Evolutionary conservation across 2,329 filamentous ascomycete genomes (phyloP), one percentile per base, ranked within the genome.

Genomic region (Aspergillus costaricaensis): DNA sequence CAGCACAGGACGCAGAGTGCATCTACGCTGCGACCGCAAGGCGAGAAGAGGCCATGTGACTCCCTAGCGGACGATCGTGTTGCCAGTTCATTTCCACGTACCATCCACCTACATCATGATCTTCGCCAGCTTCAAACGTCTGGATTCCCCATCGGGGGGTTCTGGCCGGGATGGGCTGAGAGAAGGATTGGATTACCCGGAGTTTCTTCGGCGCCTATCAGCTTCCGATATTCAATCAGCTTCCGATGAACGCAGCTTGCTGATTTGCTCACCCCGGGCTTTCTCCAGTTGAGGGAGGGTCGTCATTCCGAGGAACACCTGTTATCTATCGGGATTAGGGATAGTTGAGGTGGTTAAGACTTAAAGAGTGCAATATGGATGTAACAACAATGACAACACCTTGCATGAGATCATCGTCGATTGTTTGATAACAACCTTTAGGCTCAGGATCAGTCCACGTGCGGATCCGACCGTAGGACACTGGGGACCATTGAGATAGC

Each of bases 21-120:
- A 41, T 39, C 32, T 36, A 30, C 25, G 12, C 23, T 32, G n/a
- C 19, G 32, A 44, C 19, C 19, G 51, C 8, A n/a, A 44, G 27
- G 53, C 9, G 25, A 43, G 25, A 32, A 30, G 10, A 21, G n/a
- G n/a, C 39, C 53, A 55, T 43, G 53, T 47, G 41, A 55, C 19
- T 30, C 43, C 25, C n/a, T 55, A 47, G 53, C 53, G 53, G 39
- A 17, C 19, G 53, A 55, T 55, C 41, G 5, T 47, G 23, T 36
- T 47, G 39, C 52, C 52, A 21, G 27, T 17, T 30, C 36, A 30
- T 50, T 50, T 50, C 47, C 47, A 50, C n/a, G 10, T 44, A 23
- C 41, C 41, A 14, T 21, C 19, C 41, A 44, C 41, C 41, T 30
- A n/a, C 21, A 23, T 49, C 15, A 17, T 15, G 23, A 30, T 55